Percentiles rank a stretch among this genome's conserved stretches.
These are phyloP conservation scores for Fusarium haematococcum DNA, from an alignment of 2,329 filamentous ascomycete genomes.

Conservation along the genomic window DNA sequence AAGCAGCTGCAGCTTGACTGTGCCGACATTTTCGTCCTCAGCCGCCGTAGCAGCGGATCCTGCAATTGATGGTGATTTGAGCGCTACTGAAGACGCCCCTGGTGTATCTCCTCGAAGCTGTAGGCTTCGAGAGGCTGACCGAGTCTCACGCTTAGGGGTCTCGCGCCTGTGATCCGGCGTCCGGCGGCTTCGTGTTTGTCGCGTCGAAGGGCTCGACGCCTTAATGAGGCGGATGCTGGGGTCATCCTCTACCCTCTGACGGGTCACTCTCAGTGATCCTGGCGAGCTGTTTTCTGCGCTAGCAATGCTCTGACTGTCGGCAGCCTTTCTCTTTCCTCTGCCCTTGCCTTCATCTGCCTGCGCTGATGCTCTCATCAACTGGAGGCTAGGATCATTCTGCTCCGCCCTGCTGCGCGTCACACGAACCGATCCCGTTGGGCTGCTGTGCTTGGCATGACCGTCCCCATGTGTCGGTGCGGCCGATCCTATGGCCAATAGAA, in stretches of 20 bases:
- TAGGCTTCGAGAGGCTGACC: constrained; percentile 37
- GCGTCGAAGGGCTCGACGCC: constrained; percentile 35
- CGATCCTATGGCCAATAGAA: constrained; percentile 43
- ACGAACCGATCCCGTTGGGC: constrained; percentile 37
- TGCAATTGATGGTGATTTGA: constrained; percentile 46
- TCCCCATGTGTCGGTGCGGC: constrained; percentile 21
- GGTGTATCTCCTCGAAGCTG: constrained; percentile 36
- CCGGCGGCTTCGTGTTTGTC: constrained; percentile 36
- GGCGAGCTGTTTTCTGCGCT: constrained; percentile 35
- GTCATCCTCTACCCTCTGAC: constrained; percentile 43
- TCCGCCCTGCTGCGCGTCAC: constrained; percentile 45
- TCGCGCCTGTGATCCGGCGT: constrained; percentile 39
- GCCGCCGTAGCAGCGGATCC: constrained; percentile 36
- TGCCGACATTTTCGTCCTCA: constrained; percentile 46
- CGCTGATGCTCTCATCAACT: constrained; percentile 34
- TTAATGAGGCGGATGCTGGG: constrained; percentile 44
- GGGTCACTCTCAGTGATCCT: constrained; percentile 42
- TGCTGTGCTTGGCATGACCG: constrained; percentile 28
- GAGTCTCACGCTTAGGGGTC: constrained; percentile 40
- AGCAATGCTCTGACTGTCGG: constrained; percentile 28
- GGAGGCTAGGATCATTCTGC: constrained; percentile 39
- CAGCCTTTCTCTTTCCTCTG: constrained; percentile 31
- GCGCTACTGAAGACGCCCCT: constrained; percentile 32
- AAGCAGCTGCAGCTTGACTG: constrained; percentile 59
- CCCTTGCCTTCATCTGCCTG: constrained; percentile 31